phyloP scores from a whole-genome alignment of 306 rosid genomes.

The Cucurbita maxima region DNA sequence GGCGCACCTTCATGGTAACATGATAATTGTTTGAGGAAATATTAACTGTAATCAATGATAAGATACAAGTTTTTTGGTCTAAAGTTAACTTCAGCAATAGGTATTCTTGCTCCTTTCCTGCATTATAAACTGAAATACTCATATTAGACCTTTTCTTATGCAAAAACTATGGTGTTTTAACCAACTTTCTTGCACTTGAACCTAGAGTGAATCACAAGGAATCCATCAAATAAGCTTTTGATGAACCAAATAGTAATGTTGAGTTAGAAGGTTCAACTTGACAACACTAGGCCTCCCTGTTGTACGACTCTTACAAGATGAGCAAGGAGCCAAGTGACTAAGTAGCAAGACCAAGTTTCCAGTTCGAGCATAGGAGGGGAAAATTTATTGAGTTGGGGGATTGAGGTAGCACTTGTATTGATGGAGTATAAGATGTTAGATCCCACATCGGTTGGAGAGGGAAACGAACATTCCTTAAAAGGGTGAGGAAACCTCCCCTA shows the following conservation, averaged over 20 bases:
- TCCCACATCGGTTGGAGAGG: no score
- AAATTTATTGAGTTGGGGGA: not conserved
- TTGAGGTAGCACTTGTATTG: not conserved
- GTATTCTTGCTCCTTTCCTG: not conserved
- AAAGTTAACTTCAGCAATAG: not conserved
- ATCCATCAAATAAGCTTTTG: not conserved
- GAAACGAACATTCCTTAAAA: no score
- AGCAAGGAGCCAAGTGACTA: not conserved
- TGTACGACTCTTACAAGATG: not conserved
- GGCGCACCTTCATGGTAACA: not conserved
- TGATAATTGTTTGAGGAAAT: not conserved
- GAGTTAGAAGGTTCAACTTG: not conserved
- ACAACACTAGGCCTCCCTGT: not conserved
- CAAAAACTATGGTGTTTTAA: not conserved
- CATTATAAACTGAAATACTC: not conserved
- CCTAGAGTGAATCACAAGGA: not conserved
- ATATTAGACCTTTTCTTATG: not conserved
- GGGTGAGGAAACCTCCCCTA: no score
- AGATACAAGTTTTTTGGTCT: not conserved
- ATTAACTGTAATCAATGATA: not conserved
- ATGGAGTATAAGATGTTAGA: not conserved
- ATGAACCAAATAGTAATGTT: not conserved
- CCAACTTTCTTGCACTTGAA: not conserved
- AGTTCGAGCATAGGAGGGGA: not conserved
- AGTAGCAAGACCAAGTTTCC: not conserved